Percentiles rank a stretch among this genome's conserved stretches.
phyloP scores from a whole-genome alignment of 2,329 filamentous ascomycete species.

The Phialophora chinensis region DNA sequence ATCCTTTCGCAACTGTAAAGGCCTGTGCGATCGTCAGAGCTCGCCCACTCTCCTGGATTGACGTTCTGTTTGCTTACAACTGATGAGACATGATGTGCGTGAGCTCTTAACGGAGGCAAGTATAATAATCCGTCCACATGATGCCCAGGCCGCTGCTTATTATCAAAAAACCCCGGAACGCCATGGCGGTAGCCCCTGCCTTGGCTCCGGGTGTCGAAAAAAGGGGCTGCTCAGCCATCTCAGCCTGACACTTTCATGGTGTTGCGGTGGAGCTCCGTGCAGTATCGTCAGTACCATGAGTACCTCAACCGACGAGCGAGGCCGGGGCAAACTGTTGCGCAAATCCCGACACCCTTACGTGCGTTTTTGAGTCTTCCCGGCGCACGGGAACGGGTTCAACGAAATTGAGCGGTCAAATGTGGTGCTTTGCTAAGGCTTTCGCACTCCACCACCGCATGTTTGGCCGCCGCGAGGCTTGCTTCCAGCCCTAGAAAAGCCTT shows the following conservation, averaged over 20 bases:
- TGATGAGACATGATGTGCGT: constrained; percentile 10
- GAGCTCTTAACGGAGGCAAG: neutral
- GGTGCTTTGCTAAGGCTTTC: neutral
- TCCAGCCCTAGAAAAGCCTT: neutral
- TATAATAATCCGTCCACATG: neutral
- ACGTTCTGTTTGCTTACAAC: constrained; percentile 2
- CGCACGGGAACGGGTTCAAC: neutral
- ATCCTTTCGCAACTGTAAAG: constrained; percentile 23
- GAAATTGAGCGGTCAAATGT: neutral
- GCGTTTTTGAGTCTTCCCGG: neutral
- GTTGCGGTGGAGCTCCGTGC: neutral
- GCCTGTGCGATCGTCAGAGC: constrained; percentile 7
- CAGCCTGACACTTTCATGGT: neutral
- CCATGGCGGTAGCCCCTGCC: neutral
- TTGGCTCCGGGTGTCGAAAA: neutral
- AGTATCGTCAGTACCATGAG: neutral
- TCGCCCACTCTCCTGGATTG: neutral
- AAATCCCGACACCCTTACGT: neutral
- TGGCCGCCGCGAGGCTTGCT: constrained; percentile 4
- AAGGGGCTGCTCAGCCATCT: neutral
- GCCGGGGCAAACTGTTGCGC: neutral
- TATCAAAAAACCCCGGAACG: neutral
- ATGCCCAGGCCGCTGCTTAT: neutral
- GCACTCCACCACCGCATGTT: constrained; percentile 1
- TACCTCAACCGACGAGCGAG: neutral